phyloP scores from a whole-genome alignment of 345 rosid genomes.

The Schrenkiella parvula region DNA sequence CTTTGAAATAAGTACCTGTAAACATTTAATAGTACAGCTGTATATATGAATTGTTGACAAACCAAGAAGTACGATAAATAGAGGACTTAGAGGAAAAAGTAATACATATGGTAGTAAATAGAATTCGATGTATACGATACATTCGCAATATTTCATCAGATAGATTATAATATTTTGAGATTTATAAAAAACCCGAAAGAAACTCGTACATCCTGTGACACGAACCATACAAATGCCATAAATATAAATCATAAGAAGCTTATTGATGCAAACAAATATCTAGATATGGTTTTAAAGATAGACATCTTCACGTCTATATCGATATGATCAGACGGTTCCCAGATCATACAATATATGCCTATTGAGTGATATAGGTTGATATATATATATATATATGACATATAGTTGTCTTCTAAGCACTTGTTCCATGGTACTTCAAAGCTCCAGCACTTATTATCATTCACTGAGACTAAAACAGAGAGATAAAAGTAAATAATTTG shows the following conservation, averaged over 20 bases:
- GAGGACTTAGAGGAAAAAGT: too few relatives aligned
- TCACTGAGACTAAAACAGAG: background rate
- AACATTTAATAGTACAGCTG: too few relatives aligned
- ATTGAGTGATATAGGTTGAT: background rate
- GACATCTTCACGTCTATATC: background rate
- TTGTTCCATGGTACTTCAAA: slow-evolving; percentile 9
- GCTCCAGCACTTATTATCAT: slow-evolving; percentile 17
- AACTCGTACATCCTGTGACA: slow-evolving; percentile 1
- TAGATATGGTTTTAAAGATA: slow-evolving; percentile 2
- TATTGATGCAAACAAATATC: background rate
- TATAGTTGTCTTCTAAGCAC: slow-evolving; percentile 6
- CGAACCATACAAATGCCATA: background rate
- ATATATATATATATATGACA: background rate
- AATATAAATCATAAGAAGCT: background rate
- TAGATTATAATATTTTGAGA: background rate
- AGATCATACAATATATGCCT: slow-evolving; percentile 2
- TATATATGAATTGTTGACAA: too few relatives aligned
- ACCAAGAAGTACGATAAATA: too few relatives aligned
- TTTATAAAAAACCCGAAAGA: background rate
- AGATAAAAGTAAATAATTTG: background rate
- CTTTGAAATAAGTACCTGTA: too few relatives aligned
- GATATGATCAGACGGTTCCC: background rate
- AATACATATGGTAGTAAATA: too few relatives aligned
- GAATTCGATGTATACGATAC: background rate
- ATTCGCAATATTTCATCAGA: background rate